Evolutionary conservation across 2,329 filamentous ascomycete genomes (phyloP).

Genomic region (Botrytis medusae): DNA sequence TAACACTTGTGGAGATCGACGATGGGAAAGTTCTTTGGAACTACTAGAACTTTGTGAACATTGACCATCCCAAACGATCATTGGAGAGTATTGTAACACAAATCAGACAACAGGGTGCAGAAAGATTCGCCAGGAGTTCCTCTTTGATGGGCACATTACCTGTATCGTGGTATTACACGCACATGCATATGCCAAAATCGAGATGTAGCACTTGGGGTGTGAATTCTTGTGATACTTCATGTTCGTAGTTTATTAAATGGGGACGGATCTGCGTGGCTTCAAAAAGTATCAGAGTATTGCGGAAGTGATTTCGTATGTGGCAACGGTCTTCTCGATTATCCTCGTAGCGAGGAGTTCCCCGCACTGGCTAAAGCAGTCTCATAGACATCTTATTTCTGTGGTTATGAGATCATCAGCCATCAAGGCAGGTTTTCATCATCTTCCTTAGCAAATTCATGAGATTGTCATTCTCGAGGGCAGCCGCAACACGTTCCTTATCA

Average conservation of each 20-base stretch:
- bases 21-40: conserved; percentile 1
- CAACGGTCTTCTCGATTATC: not conserved
- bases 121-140: not conserved
- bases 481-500: conserved; percentile 95
- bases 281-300: not conserved
- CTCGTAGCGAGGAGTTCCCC: not conserved
- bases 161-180: conserved; percentile 1
- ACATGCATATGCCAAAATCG: conserved; percentile 2
- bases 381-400: not conserved
- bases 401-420: conserved; percentile 13
- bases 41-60: conserved; percentile 4
- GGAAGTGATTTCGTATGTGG: not conserved
- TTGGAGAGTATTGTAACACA: not conserved
- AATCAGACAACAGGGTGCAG: not conserved
- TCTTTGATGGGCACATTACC: not conserved
- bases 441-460: conserved; percentile 85
- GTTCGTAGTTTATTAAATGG: not conserved
- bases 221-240: not conserved
- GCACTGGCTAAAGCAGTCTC: not conserved
- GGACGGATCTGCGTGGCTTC: not conserved
- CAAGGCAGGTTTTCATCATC: conserved; percentile 79
- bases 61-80: not conserved
- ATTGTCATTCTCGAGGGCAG: conserved; percentile 89
- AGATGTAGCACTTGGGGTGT: not conserved
- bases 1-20: conserved; percentile 12